phyloP scores from a whole-genome alignment of 2,329 filamentous ascomycete species.

The Bimuria novae-zelandiae region DNA sequence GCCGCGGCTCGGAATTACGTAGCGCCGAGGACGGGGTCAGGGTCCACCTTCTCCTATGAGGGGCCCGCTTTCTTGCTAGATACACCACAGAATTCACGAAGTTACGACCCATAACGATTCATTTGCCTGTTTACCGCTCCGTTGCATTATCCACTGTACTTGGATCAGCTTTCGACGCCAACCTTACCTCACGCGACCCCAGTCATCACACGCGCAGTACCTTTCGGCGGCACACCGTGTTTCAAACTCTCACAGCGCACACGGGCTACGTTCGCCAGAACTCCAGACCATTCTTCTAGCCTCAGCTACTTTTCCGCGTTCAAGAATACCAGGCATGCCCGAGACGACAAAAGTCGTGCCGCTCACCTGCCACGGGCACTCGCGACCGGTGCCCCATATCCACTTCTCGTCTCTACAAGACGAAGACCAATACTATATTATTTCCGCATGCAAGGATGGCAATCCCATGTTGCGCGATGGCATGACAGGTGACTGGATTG shows the following conservation, averaged over 20 bases:
- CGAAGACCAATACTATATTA: slow-evolving; percentile 85
- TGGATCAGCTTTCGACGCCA: slow-evolving; percentile 1
- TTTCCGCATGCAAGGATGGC: slow-evolving; percentile 95
- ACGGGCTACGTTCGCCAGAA: neutral
- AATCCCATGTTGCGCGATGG: slow-evolving; percentile 98
- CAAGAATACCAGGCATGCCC: slow-evolving; percentile 24
- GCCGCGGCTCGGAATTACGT: neutral
- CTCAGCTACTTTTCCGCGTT: neutral
- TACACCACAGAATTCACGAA: slow-evolving; percentile 28
- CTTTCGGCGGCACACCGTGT: neutral
- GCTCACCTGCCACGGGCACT: slow-evolving; percentile 92
- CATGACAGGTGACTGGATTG: slow-evolving; percentile 79
- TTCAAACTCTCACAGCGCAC: neutral
- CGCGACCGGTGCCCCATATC: slow-evolving; percentile 87
- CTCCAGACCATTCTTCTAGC: neutral
- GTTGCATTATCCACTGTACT: slow-evolving; percentile 14
- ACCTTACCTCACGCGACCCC: neutral
- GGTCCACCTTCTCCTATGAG: slow-evolving; percentile 15
- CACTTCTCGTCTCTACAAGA: slow-evolving; percentile 84
- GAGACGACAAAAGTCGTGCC: slow-evolving; percentile 71
- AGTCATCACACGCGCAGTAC: neutral
- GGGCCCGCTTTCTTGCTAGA: slow-evolving; percentile 13
- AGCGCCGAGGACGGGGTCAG: neutral
- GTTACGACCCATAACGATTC: slow-evolving; percentile 38
- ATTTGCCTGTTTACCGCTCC: slow-evolving; percentile 24